Evolutionary conservation across 345 rosid species (phyloP).

Genomic region (Eucalyptus brandiana): DNA sequence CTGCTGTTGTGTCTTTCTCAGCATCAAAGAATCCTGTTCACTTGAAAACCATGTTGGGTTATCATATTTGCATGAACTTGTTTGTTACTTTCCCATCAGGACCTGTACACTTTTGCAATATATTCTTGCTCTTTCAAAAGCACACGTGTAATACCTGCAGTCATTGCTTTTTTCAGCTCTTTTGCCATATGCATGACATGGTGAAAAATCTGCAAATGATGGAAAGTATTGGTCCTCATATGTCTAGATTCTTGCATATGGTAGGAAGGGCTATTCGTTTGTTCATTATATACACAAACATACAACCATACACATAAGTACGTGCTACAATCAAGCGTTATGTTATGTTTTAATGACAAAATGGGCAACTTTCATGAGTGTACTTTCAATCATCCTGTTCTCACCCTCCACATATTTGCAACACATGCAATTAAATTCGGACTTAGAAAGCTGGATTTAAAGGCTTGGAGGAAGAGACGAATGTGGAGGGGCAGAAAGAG

Average conservation of each 20-base stretch:
- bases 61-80: background rate
- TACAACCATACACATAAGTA: background rate
- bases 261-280: background rate
- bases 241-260: background rate
- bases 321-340: background rate
- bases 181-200: background rate
- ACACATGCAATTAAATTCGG: background rate
- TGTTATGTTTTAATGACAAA: background rate
- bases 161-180: background rate
- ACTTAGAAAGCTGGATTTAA: background rate
- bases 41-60: background rate
- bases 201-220: background rate
- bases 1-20: background rate
- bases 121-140: background rate
- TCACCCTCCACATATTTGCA: background rate
- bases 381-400: background rate
- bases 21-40: background rate
- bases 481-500: background rate
- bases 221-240: background rate
- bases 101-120: background rate
- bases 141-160: background rate
- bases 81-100: background rate
- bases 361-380: background rate
- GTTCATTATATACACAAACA: background rate
- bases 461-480: background rate